phyloP scores from a whole-genome alignment of 2,329 filamentous ascomycete species.

The Coleophoma cylindrospora region DNA sequence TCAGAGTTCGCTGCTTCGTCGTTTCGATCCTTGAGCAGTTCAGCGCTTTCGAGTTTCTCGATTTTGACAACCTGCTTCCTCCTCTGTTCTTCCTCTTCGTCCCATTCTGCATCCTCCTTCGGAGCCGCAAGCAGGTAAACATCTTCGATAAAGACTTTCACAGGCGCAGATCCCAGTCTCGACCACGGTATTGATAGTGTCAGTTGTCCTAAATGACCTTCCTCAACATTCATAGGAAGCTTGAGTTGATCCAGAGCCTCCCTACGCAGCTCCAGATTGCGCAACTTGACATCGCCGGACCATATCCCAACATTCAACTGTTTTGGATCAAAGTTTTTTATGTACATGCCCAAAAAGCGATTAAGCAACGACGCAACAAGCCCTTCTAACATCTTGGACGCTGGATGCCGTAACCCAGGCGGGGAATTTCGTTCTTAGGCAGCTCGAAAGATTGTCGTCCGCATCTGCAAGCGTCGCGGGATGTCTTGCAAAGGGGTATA shows the following conservation, averaged over 20 bases:
- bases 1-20: conserved; percentile 91
- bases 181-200: conserved; percentile 96
- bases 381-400: conserved; percentile 84
- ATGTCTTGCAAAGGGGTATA: neutral
- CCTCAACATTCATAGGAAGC: conserved; percentile 92
- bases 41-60: conserved; percentile 95
- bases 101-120: conserved; percentile 90
- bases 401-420: conserved; percentile 68
- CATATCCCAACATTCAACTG: conserved; percentile 99
- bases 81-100: conserved; percentile 86
- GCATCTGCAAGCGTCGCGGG: neutral
- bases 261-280: conserved; percentile 83
- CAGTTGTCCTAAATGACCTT: conserved; percentile 88
- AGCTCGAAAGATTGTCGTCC: neutral
- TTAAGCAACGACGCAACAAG: conserved; percentile 96
- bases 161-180: conserved; percentile 88
- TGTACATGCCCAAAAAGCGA: conserved; percentile 99
- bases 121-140: conserved; percentile 93
- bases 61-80: conserved; percentile 92
- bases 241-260: conserved; percentile 97
- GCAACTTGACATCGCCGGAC: conserved; percentile 95
- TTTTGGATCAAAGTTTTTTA: conserved; percentile 97
- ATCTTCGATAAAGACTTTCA: conserved; percentile 94
- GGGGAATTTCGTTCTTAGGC: conserved; percentile 34
- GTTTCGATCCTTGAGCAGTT: conserved; percentile 86